phyloP scores from a whole-genome alignment of 2,329 filamentous ascomycete species.

The Zasmidium cellare region DNA sequence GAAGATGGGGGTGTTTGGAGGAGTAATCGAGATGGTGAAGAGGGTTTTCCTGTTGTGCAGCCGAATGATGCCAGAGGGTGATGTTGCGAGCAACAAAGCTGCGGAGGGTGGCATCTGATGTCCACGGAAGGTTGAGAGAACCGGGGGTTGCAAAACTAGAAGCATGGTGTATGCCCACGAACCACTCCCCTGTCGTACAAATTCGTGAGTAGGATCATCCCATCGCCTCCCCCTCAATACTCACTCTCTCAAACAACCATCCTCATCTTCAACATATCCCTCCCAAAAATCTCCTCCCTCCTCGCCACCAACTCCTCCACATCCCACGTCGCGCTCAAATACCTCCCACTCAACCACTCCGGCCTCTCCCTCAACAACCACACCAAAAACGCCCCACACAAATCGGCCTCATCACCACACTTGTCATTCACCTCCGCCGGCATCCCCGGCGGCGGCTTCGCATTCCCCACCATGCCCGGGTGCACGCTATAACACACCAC shows the following conservation, averaged over 20 bases:
- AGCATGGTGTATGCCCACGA: too few species aligned
- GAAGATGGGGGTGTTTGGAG: slow-evolving; percentile 78
- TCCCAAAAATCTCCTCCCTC: slow-evolving; percentile 35
- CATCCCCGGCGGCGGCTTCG: slow-evolving; percentile 31
- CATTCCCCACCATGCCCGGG: slow-evolving; percentile 35
- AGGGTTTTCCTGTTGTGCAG: slow-evolving; percentile 43
- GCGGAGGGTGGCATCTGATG: too few species aligned
- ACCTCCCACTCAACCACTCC: slow-evolving; percentile 40
- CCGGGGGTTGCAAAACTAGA: too few species aligned
- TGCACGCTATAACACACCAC: slow-evolving; percentile 34
- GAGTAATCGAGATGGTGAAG: slow-evolving; percentile 75
- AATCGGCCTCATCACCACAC: slow-evolving; percentile 27
- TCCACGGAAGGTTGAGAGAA: too few species aligned
- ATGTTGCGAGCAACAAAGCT: too few species aligned
- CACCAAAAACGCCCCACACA: slow-evolving; percentile 28
- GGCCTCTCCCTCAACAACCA: slow-evolving; percentile 35
- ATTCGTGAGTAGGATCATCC: too few species aligned
- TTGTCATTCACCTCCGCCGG: slow-evolving; percentile 27
- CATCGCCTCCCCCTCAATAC: too few species aligned
- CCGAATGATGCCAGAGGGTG: too few species aligned
- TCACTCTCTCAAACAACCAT: slow-evolving; percentile 19
- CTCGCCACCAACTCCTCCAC: slow-evolving; percentile 37
- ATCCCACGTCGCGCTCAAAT: slow-evolving; percentile 39
- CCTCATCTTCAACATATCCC: slow-evolving; percentile 37
- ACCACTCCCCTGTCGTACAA: too few species aligned